Conservation (phyloP, 2,329 filamentous ascomycete genomes). For the Bipolaris sorokiniana region DNA sequence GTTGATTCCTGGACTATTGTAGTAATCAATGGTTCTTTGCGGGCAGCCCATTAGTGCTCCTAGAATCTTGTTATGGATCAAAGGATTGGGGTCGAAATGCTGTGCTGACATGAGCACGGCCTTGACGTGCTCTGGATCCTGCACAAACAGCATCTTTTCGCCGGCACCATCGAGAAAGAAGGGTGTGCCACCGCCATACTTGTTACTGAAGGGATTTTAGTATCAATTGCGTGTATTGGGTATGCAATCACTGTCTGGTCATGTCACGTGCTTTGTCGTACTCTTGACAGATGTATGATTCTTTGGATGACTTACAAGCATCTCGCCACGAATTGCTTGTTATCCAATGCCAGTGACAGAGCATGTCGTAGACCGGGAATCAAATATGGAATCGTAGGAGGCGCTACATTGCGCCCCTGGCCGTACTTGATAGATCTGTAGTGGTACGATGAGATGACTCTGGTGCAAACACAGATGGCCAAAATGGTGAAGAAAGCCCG, state of each 20-base stretch:
- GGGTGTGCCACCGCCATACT: constrained; percentile 21
- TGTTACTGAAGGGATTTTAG: constrained; percentile 8
- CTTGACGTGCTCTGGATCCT: constrained; percentile 24
- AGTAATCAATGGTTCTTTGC: constrained; percentile 20
- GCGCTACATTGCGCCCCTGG: constrained; percentile 10
- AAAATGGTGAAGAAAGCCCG: constrained; percentile 12
- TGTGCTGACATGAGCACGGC: constrained; percentile 7
- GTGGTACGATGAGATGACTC: constrained; percentile 18
- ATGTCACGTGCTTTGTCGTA: background rate
- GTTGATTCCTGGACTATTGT: constrained; percentile 12
- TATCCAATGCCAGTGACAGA: constrained; percentile 19
- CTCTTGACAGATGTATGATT: background rate
- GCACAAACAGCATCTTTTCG: constrained; percentile 21
- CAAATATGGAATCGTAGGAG: constrained; percentile 30
- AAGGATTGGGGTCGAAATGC: constrained; percentile 24
- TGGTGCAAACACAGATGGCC: constrained; percentile 19
- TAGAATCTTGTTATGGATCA: constrained; percentile 25
- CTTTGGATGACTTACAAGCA: constrained; percentile 16
- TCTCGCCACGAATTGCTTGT: constrained; percentile 17
- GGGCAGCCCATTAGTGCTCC: constrained; percentile 25
- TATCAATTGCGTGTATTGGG: background rate
- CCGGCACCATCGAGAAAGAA: constrained; percentile 28
- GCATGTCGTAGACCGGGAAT: constrained; percentile 27
- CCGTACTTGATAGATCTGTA: constrained; percentile 19
- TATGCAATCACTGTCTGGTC: background rate